phyloP scores from a whole-genome alignment of 1,284 basidiomycete species.

The Cystobasidium sp. region DNA sequence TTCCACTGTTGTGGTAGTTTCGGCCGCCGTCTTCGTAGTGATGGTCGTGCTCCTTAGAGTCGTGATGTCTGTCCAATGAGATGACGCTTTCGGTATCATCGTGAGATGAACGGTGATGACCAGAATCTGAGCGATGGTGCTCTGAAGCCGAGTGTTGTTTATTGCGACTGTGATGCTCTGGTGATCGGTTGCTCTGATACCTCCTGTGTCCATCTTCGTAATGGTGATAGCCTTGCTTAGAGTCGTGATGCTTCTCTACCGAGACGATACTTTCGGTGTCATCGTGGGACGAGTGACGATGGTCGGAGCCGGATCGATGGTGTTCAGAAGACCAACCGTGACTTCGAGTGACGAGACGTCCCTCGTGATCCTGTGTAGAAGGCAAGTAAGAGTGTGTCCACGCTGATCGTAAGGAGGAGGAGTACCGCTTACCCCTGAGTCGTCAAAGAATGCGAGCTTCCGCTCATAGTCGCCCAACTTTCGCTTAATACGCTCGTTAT shows the following conservation, averaged over 20 bases:
- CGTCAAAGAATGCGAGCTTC: neutral
- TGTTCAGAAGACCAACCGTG: neutral
- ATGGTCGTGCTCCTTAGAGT: neutral
- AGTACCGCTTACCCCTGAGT: neutral
- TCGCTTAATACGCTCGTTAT: constrained; percentile 16
- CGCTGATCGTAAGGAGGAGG: neutral
- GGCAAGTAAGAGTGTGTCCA: neutral
- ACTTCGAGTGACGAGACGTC: neutral
- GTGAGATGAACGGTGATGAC: too few species aligned
- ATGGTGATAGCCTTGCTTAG: neutral
- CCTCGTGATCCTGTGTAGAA: neutral
- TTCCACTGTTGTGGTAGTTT: neutral
- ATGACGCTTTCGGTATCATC: too few species aligned
- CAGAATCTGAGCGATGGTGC: too few species aligned
- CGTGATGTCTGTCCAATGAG: too few species aligned
- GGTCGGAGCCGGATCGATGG: too few species aligned
- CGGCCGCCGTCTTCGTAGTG: neutral
- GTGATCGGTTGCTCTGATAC: neutral
- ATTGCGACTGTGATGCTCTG: too few species aligned
- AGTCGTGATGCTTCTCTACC: neutral
- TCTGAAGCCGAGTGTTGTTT: too few species aligned
- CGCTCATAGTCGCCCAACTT: constrained; percentile 20
- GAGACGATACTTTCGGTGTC: neutral
- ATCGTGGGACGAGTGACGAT: too few species aligned
- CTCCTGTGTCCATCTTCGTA: neutral